phyloP scores from a whole-genome alignment of 2,329 filamentous ascomycete genomes.

The Helotiales sp. region DNA sequence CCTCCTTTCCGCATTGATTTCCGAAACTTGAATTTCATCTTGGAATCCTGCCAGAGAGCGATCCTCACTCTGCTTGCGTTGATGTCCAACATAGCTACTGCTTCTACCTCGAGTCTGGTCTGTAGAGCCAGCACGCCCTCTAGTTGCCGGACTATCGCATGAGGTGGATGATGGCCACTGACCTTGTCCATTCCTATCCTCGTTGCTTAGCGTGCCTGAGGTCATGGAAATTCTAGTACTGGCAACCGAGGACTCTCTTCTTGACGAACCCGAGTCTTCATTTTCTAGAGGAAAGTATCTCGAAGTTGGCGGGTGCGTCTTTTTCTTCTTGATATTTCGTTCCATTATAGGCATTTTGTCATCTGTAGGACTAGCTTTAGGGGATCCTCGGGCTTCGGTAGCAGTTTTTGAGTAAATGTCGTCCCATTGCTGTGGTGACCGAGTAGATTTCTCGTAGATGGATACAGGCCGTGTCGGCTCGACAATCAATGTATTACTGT shows the following conservation, averaged over 20 bases:
- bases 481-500: conserved; percentile 5
- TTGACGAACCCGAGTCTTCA: conserved; percentile 8
- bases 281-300: conserved; percentile 12
- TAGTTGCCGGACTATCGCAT: neutral
- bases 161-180: conserved; percentile 2
- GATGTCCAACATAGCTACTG: conserved; percentile 14
- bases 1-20: conserved; percentile 10
- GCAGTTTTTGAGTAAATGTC: conserved; percentile 13
- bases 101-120: neutral
- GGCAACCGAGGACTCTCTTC: conserved; percentile 9
- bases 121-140: neutral
- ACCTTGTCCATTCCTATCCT: neutral
- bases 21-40: conserved; percentile 11
- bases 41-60: conserved; percentile 8
- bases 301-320: conserved; percentile 16
- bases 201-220: neutral
- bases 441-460: conserved; percentile 14
- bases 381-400: neutral
- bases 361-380: neutral
- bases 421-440: conserved; percentile 21
- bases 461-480: conserved; percentile 13
- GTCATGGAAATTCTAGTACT: conserved; percentile 5
- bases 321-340: conserved; percentile 16
- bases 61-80: conserved; percentile 16
- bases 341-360: conserved; percentile 20